Evolutionary conservation across 768 basidiomycete genomes (phyloP).

Genomic region (Lactarius indigo): DNA sequence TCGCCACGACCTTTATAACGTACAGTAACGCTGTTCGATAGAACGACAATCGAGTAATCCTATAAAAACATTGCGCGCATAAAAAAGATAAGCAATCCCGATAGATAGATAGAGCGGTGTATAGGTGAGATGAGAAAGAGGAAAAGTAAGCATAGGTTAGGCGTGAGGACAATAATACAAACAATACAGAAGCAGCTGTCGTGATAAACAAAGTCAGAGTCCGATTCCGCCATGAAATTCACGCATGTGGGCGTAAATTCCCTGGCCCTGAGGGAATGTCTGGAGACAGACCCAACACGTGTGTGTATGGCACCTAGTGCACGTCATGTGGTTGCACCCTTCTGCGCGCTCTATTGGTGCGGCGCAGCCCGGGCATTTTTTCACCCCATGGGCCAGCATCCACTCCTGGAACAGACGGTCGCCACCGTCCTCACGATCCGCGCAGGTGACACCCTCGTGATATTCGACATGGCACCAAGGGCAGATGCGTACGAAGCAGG

Average conservation of each 20-base stretch:
- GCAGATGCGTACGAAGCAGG: constrained; percentile 69
- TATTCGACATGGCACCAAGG: constrained; percentile 53
- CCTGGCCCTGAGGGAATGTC: constrained; percentile 63
- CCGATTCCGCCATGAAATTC: constrained; percentile 51
- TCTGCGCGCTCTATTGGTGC: constrained; percentile 66
- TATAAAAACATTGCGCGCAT: not conserved
- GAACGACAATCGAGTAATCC: constrained; percentile 20
- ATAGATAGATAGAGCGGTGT: not conserved
- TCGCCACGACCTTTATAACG: constrained; percentile 19
- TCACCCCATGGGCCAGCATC: constrained; percentile 60
- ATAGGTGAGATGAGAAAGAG: not conserved
- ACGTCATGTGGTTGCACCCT: constrained; percentile 86
- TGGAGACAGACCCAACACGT: constrained; percentile 77
- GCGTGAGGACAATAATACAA: not conserved
- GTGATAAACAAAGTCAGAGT: constrained; percentile 1
- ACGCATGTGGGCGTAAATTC: constrained; percentile 80
- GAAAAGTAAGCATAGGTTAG: not conserved
- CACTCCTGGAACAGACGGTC: constrained; percentile 59
- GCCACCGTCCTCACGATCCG: constrained; percentile 49
- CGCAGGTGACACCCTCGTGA: constrained; percentile 69
- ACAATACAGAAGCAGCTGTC: not conserved
- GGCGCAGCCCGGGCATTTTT: constrained; percentile 71
- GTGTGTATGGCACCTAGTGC: constrained; percentile 67
- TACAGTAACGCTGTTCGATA: constrained; percentile 20
- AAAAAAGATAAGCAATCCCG: not conserved